Evolutionary conservation across 106 monocot genomes (phyloP).

Genomic region (Narthecium ossifragum): DNA sequence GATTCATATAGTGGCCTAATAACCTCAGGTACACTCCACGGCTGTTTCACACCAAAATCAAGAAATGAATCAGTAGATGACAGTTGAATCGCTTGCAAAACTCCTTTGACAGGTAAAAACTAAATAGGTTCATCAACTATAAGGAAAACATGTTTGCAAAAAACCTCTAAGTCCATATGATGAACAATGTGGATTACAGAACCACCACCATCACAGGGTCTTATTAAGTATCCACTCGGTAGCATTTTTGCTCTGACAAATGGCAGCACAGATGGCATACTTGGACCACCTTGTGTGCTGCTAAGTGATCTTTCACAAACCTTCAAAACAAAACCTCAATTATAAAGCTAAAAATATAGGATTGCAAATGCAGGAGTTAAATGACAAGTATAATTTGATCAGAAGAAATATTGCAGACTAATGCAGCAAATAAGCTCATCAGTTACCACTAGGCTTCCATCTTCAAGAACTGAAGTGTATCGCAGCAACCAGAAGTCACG

Average conservation of each 20-base stretch:
- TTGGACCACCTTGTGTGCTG: slow-evolving; percentile 53
- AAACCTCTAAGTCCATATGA: slow-evolving; percentile 71
- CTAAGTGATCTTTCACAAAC: slow-evolving; percentile 73
- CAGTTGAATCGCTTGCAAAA: too few species aligned
- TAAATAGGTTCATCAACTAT: too few species aligned
- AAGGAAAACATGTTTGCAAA: too few species aligned
- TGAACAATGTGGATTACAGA: slow-evolving; percentile 76
- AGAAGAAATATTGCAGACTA: too few species aligned
- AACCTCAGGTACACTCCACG: slow-evolving; percentile 72
- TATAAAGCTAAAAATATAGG: background rate
- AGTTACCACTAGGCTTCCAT: slow-evolving; percentile 65
- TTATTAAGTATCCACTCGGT: slow-evolving; percentile 61
- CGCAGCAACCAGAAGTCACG: slow-evolving; percentile 75
- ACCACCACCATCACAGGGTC: slow-evolving; percentile 66
- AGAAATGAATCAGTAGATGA: too few species aligned
- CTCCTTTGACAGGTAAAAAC: too few species aligned
- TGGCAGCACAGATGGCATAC: slow-evolving; percentile 49
- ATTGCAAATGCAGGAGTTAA: too few species aligned
- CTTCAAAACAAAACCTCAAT: slow-evolving; percentile 12
- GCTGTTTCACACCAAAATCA: slow-evolving; percentile 27
- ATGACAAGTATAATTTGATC: too few species aligned
- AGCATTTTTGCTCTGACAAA: slow-evolving; percentile 67
- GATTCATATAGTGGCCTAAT: slow-evolving; percentile 61
- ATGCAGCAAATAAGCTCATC: background rate
- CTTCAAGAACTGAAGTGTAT: slow-evolving; percentile 66